These are phyloP conservation scores for Plasmodium vinckei DNA, from an alignment of 169 alveolate genomes.

Conservation along the genomic window DNA sequence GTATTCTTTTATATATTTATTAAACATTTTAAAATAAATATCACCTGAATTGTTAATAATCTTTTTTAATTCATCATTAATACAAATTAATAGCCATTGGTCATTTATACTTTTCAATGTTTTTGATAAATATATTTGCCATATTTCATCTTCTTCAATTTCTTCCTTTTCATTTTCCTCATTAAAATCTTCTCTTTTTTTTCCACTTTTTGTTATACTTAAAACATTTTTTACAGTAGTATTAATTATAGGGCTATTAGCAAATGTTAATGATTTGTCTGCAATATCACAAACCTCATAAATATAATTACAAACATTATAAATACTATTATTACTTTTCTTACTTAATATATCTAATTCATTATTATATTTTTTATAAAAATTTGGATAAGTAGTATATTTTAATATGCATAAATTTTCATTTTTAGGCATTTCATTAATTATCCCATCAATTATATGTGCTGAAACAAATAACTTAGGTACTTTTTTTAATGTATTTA, in stretches of 20 bases:
- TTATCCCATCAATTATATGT: slow-evolving; percentile 73
- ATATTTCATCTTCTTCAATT: slow-evolving; percentile 65
- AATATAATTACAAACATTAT: slow-evolving; percentile 60
- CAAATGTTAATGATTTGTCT: slow-evolving; percentile 66
- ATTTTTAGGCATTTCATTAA: slow-evolving; percentile 61
- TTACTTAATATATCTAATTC: slow-evolving; percentile 29
- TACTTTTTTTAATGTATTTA: slow-evolving; percentile 36
- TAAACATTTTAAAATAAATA: slow-evolving; percentile 62
- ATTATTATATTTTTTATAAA: slow-evolving; percentile 44
- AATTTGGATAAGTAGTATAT: slow-evolving; percentile 49
- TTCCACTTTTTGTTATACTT: slow-evolving; percentile 76
- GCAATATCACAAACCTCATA: slow-evolving; percentile 76
- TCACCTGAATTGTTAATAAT: slow-evolving; percentile 53
- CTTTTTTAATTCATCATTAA: slow-evolving; percentile 52
- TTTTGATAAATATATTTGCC: slow-evolving; percentile 75
- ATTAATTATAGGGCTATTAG: slow-evolving; percentile 68
- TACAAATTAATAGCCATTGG: slow-evolving; percentile 68
- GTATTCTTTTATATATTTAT: slow-evolving; percentile 63
- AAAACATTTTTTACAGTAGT: slow-evolving; percentile 65
- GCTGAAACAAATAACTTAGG: slow-evolving; percentile 71
- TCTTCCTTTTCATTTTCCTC: slow-evolving; percentile 58
- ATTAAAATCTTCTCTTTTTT: slow-evolving; percentile 72
- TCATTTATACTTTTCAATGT: slow-evolving; percentile 54
- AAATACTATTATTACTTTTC: slow-evolving; percentile 27
- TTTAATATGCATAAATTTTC: slow-evolving; percentile 71